phyloP scores from a whole-genome alignment of 1,284 basidiomycete species.

The Boletus smithii region DNA sequence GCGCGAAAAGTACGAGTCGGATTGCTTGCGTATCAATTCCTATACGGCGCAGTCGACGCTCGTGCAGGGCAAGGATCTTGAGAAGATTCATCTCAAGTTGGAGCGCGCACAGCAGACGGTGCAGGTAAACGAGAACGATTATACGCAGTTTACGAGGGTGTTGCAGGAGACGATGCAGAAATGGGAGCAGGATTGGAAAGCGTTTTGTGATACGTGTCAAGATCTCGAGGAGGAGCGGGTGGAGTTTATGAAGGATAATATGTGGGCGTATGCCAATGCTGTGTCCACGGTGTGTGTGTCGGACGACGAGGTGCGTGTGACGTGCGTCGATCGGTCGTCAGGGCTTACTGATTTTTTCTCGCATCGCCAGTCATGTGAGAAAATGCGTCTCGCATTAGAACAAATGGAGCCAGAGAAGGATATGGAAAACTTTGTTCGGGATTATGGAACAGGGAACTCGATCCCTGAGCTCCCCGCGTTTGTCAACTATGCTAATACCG shows the following conservation, averaged over 20 bases:
- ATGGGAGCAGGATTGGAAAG: conserved; percentile 95
- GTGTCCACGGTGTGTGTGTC: conserved; percentile 94
- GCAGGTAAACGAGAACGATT: conserved; percentile 86
- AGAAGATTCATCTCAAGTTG: conserved; percentile 85
- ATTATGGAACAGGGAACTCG: conserved; percentile 79
- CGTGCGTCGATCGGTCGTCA: neutral
- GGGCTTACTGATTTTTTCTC: neutral
- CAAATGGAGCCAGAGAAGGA: conserved; percentile 80
- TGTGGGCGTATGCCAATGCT: conserved; percentile 96
- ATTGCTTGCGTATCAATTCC: conserved; percentile 93
- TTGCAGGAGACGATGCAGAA: conserved; percentile 78
- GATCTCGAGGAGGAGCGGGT: conserved; percentile 94
- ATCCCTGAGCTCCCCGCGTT: conserved; percentile 84
- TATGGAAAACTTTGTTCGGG: conserved; percentile 80
- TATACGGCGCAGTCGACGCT: conserved; percentile 92
- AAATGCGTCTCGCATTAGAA: conserved; percentile 77
- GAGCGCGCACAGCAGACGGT: conserved; percentile 90
- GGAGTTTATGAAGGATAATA: conserved; percentile 91
- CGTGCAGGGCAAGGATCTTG: conserved; percentile 91
- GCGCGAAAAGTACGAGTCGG: conserved; percentile 90
- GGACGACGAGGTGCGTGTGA: conserved; percentile 83
- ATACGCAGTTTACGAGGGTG: conserved; percentile 80
- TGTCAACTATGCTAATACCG: conserved; percentile 70
- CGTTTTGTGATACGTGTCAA: conserved; percentile 91
- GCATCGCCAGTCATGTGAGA: conserved; percentile 76